These are phyloP conservation scores for Hemisphaericaspora lyxosophila DNA, from an alignment of 1,139 yeast species.

Conservation along the genomic window DNA sequence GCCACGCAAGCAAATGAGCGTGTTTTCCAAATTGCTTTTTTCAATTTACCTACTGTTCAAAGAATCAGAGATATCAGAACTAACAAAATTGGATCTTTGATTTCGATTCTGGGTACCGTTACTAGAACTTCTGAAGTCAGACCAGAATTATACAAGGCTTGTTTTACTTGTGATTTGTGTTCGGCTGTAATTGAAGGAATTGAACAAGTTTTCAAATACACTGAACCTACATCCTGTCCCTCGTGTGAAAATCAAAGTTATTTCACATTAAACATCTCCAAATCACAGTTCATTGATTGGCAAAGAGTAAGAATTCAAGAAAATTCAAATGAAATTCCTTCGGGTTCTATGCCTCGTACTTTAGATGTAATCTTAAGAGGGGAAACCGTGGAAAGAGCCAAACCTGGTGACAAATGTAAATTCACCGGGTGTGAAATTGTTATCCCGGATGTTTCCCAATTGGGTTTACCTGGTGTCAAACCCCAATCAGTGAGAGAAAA, in stretches of 20 bases:
- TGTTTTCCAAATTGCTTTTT: slow-evolving; percentile 85
- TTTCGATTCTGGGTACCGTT: slow-evolving; percentile 91
- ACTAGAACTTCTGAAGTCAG: slow-evolving; percentile 97
- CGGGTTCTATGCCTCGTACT: slow-evolving; percentile 99
- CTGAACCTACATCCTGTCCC: slow-evolving; percentile 94
- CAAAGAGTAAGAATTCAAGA: slow-evolving; percentile 96
- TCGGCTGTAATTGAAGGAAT: slow-evolving; percentile 83
- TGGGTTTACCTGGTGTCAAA: slow-evolving; percentile 95
- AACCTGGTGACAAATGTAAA: slow-evolving; percentile 95
- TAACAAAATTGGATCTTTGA: slow-evolving; percentile 80
- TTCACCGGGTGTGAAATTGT: slow-evolving; percentile 97
- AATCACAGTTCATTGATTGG: slow-evolving; percentile 94
- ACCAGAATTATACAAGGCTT: slow-evolving; percentile 86
- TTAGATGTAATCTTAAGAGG: slow-evolving; percentile 91
- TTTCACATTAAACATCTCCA: slow-evolving; percentile 81
- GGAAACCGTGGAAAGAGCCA: slow-evolving; percentile 92
- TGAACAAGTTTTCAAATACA: slow-evolving; percentile 89
- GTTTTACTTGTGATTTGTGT: slow-evolving; percentile 89
- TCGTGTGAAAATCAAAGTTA: slow-evolving; percentile 83
- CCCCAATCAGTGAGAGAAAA: slow-evolving; percentile 78
- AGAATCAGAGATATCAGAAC: slow-evolving; percentile 90
- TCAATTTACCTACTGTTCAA: slow-evolving; percentile 78
- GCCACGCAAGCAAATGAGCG: slow-evolving; percentile 55
- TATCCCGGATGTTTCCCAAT: slow-evolving; percentile 90
- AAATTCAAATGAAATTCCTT: slow-evolving; percentile 92